These are phyloP conservation scores for Metarhizium anisopliae DNA, from an alignment of 2,329 filamentous ascomycete species.

Conservation along the genomic window DNA sequence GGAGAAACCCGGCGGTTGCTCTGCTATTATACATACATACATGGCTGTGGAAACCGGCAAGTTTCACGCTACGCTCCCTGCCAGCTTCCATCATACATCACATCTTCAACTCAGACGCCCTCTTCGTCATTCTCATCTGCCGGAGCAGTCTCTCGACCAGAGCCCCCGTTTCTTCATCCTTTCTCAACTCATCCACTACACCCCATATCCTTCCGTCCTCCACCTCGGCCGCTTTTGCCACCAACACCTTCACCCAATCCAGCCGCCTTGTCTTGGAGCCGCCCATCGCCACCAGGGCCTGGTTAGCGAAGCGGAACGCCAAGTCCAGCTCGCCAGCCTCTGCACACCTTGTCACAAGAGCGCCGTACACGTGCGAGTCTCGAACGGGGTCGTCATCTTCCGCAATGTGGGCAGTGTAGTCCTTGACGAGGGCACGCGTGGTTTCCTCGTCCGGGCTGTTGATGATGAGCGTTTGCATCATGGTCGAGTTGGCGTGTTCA, in stretches of 20 bases:
- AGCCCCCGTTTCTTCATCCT: slow-evolving; percentile 11
- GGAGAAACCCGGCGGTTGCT: too few relatives aligned
- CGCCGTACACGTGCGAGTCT: slow-evolving; percentile 12
- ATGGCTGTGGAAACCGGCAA: too few relatives aligned
- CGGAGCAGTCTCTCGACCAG: slow-evolving; percentile 17
- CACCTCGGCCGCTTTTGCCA: slow-evolving; percentile 16
- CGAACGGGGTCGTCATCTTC: slow-evolving; percentile 8
- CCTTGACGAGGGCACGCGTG: slow-evolving; percentile 16
- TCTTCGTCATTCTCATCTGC: slow-evolving; percentile 14
- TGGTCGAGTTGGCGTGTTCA: slow-evolving; percentile 14
- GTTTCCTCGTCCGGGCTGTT: slow-evolving; percentile 17
- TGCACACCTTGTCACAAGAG: slow-evolving; percentile 21
- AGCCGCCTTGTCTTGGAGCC: slow-evolving; percentile 7
- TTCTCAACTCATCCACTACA: slow-evolving; percentile 20
- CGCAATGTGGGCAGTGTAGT: slow-evolving; percentile 18
- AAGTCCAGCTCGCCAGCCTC: slow-evolving; percentile 21
- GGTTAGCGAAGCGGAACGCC: slow-evolving; percentile 22
- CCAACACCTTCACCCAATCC: slow-evolving; percentile 19
- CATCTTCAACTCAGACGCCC: slow-evolving; percentile 5
- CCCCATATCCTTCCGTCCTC: slow-evolving; percentile 24
- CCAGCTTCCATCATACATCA: background rate
- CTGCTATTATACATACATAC: too few relatives aligned
- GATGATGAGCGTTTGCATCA: slow-evolving; percentile 22
- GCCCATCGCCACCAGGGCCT: slow-evolving; percentile 4
- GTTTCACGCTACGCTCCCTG: too few relatives aligned